Conservation (phyloP, 805 yeast genomes). For the baker's yeast (Saccharomyces cerevisiae) region DNA sequence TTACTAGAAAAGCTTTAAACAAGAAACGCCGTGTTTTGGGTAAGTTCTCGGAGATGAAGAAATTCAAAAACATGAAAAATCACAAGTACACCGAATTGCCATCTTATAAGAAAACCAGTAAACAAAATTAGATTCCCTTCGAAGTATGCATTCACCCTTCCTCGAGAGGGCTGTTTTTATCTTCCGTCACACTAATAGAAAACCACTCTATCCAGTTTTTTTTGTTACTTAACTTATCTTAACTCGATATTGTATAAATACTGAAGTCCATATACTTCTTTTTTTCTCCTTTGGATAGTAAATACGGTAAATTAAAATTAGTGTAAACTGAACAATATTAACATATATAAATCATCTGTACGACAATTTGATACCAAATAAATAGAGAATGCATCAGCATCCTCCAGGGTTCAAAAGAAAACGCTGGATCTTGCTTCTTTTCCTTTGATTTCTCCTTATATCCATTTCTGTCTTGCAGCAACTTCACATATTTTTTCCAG, state of each 20-base stretch:
- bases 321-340: background rate
- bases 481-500: constrained; percentile 31
- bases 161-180: background rate
- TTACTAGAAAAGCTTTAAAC: constrained; percentile 32
- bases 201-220: background rate
- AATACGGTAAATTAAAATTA: background rate
- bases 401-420: background rate
- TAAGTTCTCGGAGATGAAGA: constrained; percentile 30
- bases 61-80: constrained; percentile 28
- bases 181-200: background rate
- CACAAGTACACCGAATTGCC: constrained; percentile 38
- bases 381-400: background rate
- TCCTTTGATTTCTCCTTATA: constrained; percentile 4
- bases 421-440: background rate
- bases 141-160: background rate
- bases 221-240: background rate
- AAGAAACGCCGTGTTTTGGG: constrained; percentile 35
- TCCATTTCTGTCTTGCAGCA: constrained; percentile 33
- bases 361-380: background rate
- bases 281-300: background rate
- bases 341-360: background rate
- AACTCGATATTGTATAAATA: background rate
- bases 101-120: constrained; percentile 25
- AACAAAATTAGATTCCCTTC: constrained; percentile 14
- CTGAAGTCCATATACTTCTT: background rate